A percentile compares a stretch with the other conserved stretches of the same genome.
These are phyloP conservation scores for Erigeron canadensis DNA, from an alignment of 129 eudicot genomes.

Conservation along the genomic window DNA sequence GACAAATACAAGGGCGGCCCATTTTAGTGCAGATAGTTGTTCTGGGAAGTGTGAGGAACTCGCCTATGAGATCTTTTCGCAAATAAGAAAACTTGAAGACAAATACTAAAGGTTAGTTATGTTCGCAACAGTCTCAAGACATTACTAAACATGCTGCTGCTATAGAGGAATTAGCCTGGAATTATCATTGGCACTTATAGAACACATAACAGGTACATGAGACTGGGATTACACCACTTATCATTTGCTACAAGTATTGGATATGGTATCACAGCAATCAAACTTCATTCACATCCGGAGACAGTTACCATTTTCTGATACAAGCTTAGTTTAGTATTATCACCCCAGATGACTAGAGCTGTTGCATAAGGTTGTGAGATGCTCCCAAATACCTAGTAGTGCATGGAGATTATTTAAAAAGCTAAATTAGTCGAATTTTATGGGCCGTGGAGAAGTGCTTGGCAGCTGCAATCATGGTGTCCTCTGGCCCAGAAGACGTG, in stretches of 20 bases:
- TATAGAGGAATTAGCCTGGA: not conserved
- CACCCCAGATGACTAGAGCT: not conserved
- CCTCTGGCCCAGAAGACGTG: conserved; percentile 27
- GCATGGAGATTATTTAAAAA: not conserved
- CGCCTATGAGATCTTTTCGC: conserved; percentile 40
- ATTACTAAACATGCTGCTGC: not conserved
- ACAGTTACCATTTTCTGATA: not conserved
- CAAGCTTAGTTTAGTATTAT: not conserved
- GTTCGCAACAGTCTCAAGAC: not conserved
- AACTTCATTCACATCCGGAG: not conserved
- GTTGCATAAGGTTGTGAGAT: not conserved
- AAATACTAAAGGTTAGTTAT: not conserved
- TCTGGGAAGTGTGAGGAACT: conserved; percentile 59
- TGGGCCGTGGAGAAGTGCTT: conserved; percentile 40
- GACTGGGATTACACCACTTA: not conserved
- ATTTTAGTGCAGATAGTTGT: conserved; percentile 84
- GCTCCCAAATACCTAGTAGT: not conserved
- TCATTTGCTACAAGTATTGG: not conserved
- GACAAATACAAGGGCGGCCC: conserved; percentile 77
- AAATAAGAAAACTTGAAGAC: no score
- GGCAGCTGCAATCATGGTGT: conserved; percentile 41
- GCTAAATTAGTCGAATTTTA: conserved; percentile 34
- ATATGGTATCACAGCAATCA: not conserved
- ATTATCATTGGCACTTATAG: not conserved
- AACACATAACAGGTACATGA: not conserved